Evolutionary conservation across 371 early-diverging fungal genomes (phyloP).

Genomic region (Lichtheimia hyalospora): DNA sequence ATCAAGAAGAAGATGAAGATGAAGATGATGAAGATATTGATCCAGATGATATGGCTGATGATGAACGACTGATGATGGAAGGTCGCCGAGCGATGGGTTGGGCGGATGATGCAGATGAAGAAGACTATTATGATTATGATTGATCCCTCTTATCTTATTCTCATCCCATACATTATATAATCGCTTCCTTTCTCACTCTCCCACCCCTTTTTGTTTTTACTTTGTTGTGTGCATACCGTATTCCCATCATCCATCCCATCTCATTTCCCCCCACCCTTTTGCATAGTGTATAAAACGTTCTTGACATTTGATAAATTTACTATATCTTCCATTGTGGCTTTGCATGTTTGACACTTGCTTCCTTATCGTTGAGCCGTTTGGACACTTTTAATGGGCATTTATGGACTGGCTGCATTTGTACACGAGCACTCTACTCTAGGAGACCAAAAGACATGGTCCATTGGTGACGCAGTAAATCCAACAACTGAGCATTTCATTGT

Average conservation of each 20-base stretch:
- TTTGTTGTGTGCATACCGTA: neutral
- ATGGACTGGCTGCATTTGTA: slow-evolving; percentile 37
- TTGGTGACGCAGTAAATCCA: slow-evolving; percentile 4
- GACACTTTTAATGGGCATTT: slow-evolving; percentile 32
- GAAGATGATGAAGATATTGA: slow-evolving; percentile 51
- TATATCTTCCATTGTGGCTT: neutral
- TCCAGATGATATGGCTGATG: slow-evolving; percentile 45
- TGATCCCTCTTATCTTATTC: neutral
- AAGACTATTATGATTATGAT: slow-evolving; percentile 19
- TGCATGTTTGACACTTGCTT: neutral
- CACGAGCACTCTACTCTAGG: slow-evolving; percentile 23
- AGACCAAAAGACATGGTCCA: slow-evolving; percentile 12
- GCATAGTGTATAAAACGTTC: neutral
- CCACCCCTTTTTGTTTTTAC: neutral
- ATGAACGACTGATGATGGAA: slow-evolving; percentile 33
- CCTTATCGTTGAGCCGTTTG: neutral
- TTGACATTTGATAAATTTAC: neutral
- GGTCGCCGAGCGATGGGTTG: slow-evolving; percentile 32
- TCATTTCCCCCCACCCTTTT: neutral
- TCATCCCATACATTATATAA: too few species aligned
- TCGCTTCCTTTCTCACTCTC: neutral
- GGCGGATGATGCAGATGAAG: slow-evolving; percentile 29
- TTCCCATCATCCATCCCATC: neutral
- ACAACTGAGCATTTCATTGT: slow-evolving; percentile 38
- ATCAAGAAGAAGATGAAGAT: slow-evolving; percentile 45